Conservation (phyloP, 495 filamentous ascomycete genomes). For the Tuber melanosporum region DNA sequence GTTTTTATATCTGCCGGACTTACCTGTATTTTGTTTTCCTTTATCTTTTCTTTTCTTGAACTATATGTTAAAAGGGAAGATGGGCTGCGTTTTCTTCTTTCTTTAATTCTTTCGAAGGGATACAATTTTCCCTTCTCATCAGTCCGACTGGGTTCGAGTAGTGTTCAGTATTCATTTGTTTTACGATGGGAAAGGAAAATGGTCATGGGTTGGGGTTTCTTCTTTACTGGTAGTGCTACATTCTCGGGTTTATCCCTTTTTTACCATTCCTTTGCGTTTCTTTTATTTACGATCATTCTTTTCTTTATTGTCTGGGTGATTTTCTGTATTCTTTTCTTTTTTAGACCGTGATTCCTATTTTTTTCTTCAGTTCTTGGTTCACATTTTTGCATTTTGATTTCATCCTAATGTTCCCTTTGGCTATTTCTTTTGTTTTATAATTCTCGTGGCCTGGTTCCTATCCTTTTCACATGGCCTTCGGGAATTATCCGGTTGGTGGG, state of each 20-base stretch:
- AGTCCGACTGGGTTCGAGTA: conserved; percentile 21
- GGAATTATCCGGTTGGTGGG: background rate
- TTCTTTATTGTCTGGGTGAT: conserved; percentile 24
- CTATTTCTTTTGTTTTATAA: conserved; percentile 19
- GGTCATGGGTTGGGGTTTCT: conserved; percentile 38
- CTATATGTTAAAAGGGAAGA: conserved; percentile 41
- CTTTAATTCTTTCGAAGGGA: conserved; percentile 14
- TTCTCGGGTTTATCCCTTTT: conserved; percentile 9
- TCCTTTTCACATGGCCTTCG: background rate
- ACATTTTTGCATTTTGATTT: conserved; percentile 8
- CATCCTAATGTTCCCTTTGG: conserved; percentile 10
- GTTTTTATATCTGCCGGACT: conserved; percentile 41
- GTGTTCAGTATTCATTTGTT: conserved; percentile 34
- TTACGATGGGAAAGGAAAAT: conserved; percentile 47
- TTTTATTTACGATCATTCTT: conserved; percentile 24
- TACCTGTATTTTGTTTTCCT: conserved; percentile 28
- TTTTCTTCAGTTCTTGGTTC: conserved; percentile 18
- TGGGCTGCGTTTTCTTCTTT: conserved; percentile 34
- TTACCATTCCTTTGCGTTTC: conserved; percentile 41
- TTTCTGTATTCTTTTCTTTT: conserved; percentile 34
- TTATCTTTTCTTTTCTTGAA: conserved; percentile 31
- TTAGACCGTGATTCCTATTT: conserved; percentile 31
- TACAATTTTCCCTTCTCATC: conserved; percentile 29
- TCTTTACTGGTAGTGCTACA: conserved; percentile 14
- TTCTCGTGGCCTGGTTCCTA: conserved; percentile 15